These are phyloP conservation scores for Mortierella sp. DNA, from an alignment of 371 early-diverging fungal species.

Conservation along the genomic window DNA sequence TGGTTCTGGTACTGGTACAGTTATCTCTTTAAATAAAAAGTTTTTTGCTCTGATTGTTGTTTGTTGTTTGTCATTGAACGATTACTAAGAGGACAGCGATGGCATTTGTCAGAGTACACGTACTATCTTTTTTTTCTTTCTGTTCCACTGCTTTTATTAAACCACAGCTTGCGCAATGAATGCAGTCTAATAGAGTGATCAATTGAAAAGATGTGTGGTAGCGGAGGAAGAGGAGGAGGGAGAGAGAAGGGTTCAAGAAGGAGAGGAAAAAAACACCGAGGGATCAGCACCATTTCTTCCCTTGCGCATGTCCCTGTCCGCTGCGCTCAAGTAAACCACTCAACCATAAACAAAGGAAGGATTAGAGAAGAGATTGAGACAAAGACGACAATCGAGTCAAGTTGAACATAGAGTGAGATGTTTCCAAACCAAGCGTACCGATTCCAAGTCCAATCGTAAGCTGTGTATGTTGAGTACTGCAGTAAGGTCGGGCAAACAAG, in stretches of 20 bases:
- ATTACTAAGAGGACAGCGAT: slow-evolving; percentile 4
- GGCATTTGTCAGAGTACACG: slow-evolving; percentile 5
- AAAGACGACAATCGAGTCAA: not conserved
- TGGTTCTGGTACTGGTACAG: not conserved
- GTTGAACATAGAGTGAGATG: not conserved
- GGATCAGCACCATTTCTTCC: not conserved
- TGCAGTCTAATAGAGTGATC: not conserved
- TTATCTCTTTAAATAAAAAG: not conserved
- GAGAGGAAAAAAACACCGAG: not conserved
- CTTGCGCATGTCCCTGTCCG: not conserved
- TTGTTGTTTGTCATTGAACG: not conserved
- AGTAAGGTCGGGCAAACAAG: slow-evolving; percentile 1
- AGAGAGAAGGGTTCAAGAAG: not conserved
- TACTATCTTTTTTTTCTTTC: not conserved
- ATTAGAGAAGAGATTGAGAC: too few relatives aligned
- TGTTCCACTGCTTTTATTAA: not conserved
- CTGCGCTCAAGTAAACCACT: not conserved
- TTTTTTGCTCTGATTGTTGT: not conserved
- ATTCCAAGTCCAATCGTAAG: not conserved
- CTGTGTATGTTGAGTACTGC: not conserved
- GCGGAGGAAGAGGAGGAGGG: not conserved
- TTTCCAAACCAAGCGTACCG: not conserved
- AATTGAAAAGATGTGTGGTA: not conserved
- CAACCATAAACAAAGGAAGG: not conserved
- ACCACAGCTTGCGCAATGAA: not conserved